Evolutionary conservation across 1,284 basidiomycete species (phyloP), one percentile per base, ranked within the genome.

Genomic region (Cutaneotrichosporon dermatis): DNA sequence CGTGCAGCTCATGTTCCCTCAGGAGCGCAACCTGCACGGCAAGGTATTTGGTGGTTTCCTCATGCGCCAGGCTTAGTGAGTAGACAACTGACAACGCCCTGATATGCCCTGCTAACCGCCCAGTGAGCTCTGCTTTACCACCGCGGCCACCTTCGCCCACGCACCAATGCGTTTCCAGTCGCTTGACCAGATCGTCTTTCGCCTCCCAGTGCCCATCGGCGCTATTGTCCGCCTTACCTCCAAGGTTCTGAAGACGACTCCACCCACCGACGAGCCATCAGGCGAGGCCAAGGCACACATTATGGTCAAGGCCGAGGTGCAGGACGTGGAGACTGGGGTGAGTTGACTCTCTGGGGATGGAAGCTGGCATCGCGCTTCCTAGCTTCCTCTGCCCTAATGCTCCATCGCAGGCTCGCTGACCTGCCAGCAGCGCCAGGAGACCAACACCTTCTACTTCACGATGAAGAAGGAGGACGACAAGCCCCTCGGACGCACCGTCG

Each of bases 11-110:
- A 90, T 90, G 88, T 90, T 90, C 71, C 89, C 89, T 0, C 89
- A 90, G 78, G 88, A 90, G 71, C 82, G 89, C 69, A 91, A 92
- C 69, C 82, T 90, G 3, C 89, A 91, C 72, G 86, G 87, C 65
- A 90, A 90, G 72, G 82, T 90, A 8, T 90, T 91, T 69, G 88
- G 88, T 79, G 85, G 84, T 74, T 74, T 82, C 63, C 70, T 86
- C 45, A 84, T 86, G 83, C 79, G 88, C 25, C 62, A 9, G 46
- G 44, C 46, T 39, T 53, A 53, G 48, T 50, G 13, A 52, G 59
- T 60, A 33, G 25, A 25, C 25, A 25, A 25, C 25, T 25, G 25
- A 25, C 25, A 25, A 25, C 9, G n/a, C 33, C 13, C 7, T 36
- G 4, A 4, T 13, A 8, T 12, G n/a, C 15, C 15, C 13, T 39